Evolutionary conservation across 129 eudicot genomes (phyloP), one percentile per base, ranked within the genome.

Genomic region (Centella asiatica): DNA sequence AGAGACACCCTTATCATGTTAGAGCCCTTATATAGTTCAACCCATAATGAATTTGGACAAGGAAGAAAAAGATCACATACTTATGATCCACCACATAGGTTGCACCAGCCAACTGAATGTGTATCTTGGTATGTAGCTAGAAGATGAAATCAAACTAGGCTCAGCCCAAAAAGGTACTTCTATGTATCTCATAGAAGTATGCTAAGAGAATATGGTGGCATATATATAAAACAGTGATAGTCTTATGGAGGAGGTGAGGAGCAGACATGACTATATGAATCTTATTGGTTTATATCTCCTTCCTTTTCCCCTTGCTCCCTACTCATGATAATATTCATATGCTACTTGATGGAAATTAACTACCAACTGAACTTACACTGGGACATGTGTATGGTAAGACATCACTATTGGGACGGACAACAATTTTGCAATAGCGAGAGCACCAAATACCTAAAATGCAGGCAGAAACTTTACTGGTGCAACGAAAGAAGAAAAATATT

Each of bases 371-470:
- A 81, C 99, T 76, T 88, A 93, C 99, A 93, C 99, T 24, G 99
- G 99, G n/a, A 93, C 96, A 45, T 93, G 99, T 18, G 99, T 93
- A 67, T 93, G 99, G 71, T 93, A 93, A 2, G 99, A 93, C 99
- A 93, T 85, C 57, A 93, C 99, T 13, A 93, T 74, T 26, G 99
- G 99, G 44, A 93, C 99, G 68, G 77, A 73, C 71, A 93, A 64
- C 59, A 93, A 73, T 78, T 93, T 93, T 64, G 99, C 99, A 67
- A 93, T 93, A 64, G 72, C 58, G 15, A 93, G 95, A 55, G 99
- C 99, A 22, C 99, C 99, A 4, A 93, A 93, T 23, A 93, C 99
- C 99, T 93, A 58, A 24, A 60, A 69, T 20, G 61, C 36, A 68
- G 44, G 44, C 20, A 36, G 66, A 48, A 58, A 44, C 32, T 59